These are phyloP conservation scores for Penicillium sumatraense DNA, from an alignment of 2,329 filamentous ascomycete species.

Conservation along the genomic window DNA sequence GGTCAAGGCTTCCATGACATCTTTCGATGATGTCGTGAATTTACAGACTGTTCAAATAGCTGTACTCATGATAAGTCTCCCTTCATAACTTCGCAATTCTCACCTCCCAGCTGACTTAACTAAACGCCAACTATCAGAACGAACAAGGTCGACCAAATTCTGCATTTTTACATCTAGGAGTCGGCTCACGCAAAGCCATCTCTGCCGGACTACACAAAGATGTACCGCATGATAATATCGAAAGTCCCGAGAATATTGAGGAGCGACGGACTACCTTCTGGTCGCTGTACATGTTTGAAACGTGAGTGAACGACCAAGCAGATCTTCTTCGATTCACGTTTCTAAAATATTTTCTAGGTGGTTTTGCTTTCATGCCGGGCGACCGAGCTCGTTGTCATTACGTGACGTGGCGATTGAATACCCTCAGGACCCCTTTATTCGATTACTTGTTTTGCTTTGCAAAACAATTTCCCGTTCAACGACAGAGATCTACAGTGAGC, in stretches of 20 bases:
- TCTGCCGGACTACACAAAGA: slow-evolving; percentile 52
- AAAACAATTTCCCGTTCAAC: slow-evolving; percentile 48
- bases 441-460: slow-evolving; percentile 41
- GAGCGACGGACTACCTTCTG: slow-evolving; percentile 46
- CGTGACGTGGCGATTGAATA: slow-evolving; percentile 43
- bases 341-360: slow-evolving; percentile 37
- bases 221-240: slow-evolving; percentile 34
- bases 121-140: slow-evolving; percentile 50
- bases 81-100: neutral
- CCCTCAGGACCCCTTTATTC: slow-evolving; percentile 46
- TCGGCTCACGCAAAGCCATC: slow-evolving; percentile 48
- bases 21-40: slow-evolving; percentile 52
- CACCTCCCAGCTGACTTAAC: slow-evolving; percentile 2
- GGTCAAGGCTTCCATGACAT: slow-evolving; percentile 44
- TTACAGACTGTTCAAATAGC: slow-evolving; percentile 50
- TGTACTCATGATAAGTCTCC: slow-evolving; percentile 51
- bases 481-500: slow-evolving; percentile 47
- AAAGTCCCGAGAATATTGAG: slow-evolving; percentile 39
- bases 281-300: slow-evolving; percentile 51
- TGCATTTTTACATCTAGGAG: slow-evolving; percentile 47
- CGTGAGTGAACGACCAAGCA: slow-evolving; percentile 32
- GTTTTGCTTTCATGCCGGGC: slow-evolving; percentile 50
- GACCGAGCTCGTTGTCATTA: slow-evolving; percentile 46
- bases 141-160: slow-evolving; percentile 52
- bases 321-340: neutral